Evolutionary conservation across 2,329 filamentous ascomycete genomes (phyloP), one percentile per base, ranked within the genome.

Genomic region (Trichophyton equinum): DNA sequence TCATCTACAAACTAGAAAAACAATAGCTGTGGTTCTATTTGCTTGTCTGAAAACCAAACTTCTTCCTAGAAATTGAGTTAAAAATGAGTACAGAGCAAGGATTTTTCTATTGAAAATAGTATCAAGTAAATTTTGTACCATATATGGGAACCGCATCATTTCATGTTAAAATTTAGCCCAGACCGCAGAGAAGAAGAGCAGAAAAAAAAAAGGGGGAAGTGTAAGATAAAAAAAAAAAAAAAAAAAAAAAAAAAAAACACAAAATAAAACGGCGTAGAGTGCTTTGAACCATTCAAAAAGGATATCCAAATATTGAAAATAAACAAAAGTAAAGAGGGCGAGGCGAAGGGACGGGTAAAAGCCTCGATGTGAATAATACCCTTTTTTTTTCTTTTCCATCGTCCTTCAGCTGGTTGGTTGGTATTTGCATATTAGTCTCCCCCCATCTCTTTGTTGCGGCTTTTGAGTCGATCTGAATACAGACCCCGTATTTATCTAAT

Each of bases 401-500:
- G 33, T 20, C 27, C 27, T 55, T 13, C 3, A 13, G 27, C n/a
- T 33, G 13, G n/a, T 3, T 8, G 20, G 27, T 3, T 8, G 20
- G 27, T 55, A 27, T 36, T 36, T n/a, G 33, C 33, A 36, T 11
- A 13, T 36, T 36, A 36, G 8, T 36, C 11, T 36, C 33, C 33
- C 33, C 9, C 33, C 33, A 13, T 36, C 33, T 36, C 33, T 13
- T 36, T 13, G 33, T 36, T 36, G 33, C 33, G 33, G 8, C 13
- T 2, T 53, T 27, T 53, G 47, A 25, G n/a, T 53, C 15, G 11
- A 15, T 53, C 22, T 53, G 47, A n/a, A 9, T 53, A 22, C 27
- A 13, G n/a, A n/a, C 15, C 53, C 36, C 30, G 22, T 27, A 53
- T 62, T 63, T 61, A 65, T 58, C 64, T 59, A 59, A 65, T 56